These are phyloP conservation scores for Pichia cephalocereana DNA, from an alignment of 805 yeast species.

Conservation along the genomic window DNA sequence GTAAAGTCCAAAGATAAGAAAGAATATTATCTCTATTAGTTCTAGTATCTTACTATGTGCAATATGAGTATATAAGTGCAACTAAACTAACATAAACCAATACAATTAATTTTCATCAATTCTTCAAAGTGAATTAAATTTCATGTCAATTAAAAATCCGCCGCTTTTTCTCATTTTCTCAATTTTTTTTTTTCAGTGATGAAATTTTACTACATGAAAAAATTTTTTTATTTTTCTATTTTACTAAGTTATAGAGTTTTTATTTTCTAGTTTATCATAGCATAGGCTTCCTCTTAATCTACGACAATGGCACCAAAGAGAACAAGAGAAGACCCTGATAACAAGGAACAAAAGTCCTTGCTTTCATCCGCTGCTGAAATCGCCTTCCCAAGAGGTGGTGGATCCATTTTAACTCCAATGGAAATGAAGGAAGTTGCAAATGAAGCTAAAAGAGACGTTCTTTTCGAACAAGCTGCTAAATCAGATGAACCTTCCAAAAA, in stretches of 20 bases:
- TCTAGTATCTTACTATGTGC: too few relatives aligned
- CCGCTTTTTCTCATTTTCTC: not conserved
- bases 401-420: conserved; percentile 72
- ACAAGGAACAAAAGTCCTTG: conserved; percentile 22
- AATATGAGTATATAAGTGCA: too few relatives aligned
- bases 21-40: too few relatives aligned
- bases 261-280: not conserved
- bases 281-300: not conserved
- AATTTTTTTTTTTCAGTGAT: not conserved
- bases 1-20: too few relatives aligned
- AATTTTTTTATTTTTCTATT: not conserved
- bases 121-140: too few relatives aligned
- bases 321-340: conserved; percentile 37
- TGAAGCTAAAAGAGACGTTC: conserved; percentile 83
- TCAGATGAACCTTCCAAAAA: conserved; percentile 21
- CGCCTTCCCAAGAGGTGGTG: conserved; percentile 95
- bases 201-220: not conserved
- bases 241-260: not conserved
- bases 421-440: conserved; percentile 90
- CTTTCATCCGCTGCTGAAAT: conserved; percentile 32
- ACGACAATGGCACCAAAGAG: conserved; percentile 30
- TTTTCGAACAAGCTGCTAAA: conserved; percentile 38
- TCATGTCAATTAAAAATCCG: too few relatives aligned
- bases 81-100: too few relatives aligned
- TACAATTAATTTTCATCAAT: too few relatives aligned